Base-by-base conservation (phyloP, 1,139 yeast species). In the Candida sp. region DNA sequence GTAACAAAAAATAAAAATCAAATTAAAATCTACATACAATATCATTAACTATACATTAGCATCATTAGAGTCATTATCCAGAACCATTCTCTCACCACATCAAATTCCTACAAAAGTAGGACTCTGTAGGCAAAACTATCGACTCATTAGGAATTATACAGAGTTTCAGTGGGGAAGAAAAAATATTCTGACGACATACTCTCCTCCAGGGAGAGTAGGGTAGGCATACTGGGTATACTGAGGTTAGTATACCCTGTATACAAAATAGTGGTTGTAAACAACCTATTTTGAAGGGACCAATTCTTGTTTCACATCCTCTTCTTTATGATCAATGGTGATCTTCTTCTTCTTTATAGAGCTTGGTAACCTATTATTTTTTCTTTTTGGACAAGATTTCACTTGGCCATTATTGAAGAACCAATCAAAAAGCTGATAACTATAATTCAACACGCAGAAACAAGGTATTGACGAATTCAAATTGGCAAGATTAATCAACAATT, bases 381-480 rank as follows among this genome's bases (percentile, higher is more conserved):
- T 27, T 15, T 37, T 37, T 7, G 39, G 39, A 4, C 33, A 30
- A 8, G 29, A 30, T 29, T 37, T 37, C n/a, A 29, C 21, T 9
- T 32, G n/a, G 12, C 39, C 39, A 23, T 41, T 36, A 32, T 40
- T 43, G 37, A 46, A 46, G 9, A 46, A 9, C 29, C 39, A 37
- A 19, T 43, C 43, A 12, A 46, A 37, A 9, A 35, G 27, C 22
- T 41, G 42, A 38, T 46, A 46, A 21, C 39, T 39, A 22, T 40
- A 38, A 23, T 39, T 41, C 12, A 49, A 42, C 12, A 49, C 12
- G 23, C 49, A 43, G 5, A 52, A 40, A 11, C 50, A 41, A 5
- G 54, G 52, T 4, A 52, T 41, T 34, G 51, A 40, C 9, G 49
- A 43, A 35, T 49, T 47, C 40, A 49, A 42, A 21, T 46, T 42